Evolutionary conservation across 2,329 filamentous ascomycete species (phyloP), one percentile per base, ranked within the genome.

Genomic region (Plectosphaerella cucumerina): DNA sequence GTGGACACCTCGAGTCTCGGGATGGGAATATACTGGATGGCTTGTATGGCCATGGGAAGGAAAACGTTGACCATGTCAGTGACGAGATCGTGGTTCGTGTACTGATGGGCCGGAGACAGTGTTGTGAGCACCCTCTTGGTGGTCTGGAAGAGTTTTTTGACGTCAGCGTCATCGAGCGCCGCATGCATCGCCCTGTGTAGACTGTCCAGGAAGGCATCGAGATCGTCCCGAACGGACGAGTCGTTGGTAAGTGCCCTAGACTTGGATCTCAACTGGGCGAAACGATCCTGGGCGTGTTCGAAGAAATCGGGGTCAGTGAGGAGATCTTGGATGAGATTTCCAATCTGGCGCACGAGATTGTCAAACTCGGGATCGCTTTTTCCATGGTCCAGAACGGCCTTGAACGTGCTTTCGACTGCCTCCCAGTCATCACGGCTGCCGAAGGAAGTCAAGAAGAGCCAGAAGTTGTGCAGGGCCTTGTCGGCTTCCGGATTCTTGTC

Each of bases 221-320:
- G 68, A 57, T 96, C 89, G 17, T 87, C 76, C 14, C 84, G 80
- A 3, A 96, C 73, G 5, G 79, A 81, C 2, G 87, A 87, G 41
- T 87, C 83, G 0, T 76, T 77, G 2, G 84, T 81, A 2, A 90
- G 76, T 54, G 87, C 82, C 54, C 85, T 80, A 5, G 78, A 76
- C 60, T 79, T 77, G 11, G 70, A 67, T 26, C 79, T 74, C 6
- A 86, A 58, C 3, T 76, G 69, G 14, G 74, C 67, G 35, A 85
- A 68, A 10, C 76, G 75, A 46, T 76, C 66, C 21, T 87, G 82
- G 1, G 84, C 84, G 37, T 89, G 78, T 44, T 92, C 87, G 60
- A 95, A 89, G 68, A 96, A 97, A 4, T 85, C 80, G 0, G 93
- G 92, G 55, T 97, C 88, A 0, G 85, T 94, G 41, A 97, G 73